These are phyloP conservation scores for Steccherinum ochraceum DNA, from an alignment of 768 basidiomycete species.

Conservation along the genomic window DNA sequence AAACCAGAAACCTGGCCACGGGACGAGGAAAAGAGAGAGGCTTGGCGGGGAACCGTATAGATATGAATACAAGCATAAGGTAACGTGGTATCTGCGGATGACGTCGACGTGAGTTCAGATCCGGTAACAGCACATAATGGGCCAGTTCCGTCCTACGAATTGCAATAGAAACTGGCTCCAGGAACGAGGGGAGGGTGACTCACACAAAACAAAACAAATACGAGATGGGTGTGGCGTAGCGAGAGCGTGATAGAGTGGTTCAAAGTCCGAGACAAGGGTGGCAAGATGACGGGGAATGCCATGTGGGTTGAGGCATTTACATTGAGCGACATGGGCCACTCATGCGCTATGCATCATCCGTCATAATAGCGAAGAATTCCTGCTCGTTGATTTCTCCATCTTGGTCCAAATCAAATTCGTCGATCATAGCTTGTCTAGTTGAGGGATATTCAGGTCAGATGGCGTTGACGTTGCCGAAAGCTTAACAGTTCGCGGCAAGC, in stretches of 20 bases:
- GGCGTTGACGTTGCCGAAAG: too few relatives aligned
- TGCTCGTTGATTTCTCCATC: slow-evolving; percentile 96
- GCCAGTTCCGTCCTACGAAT: neutral
- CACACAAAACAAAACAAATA: neutral
- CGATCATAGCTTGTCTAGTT: slow-evolving; percentile 97
- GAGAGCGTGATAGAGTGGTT: too few relatives aligned
- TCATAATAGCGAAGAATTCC: slow-evolving; percentile 97
- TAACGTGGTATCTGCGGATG: neutral
- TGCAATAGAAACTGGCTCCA: neutral
- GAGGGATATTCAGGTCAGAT: too few relatives aligned
- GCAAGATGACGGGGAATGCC: too few relatives aligned
- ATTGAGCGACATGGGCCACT: neutral
- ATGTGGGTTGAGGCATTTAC: too few relatives aligned
- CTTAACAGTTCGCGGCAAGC: neutral
- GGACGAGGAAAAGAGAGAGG: too few relatives aligned
- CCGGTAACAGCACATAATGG: too few relatives aligned
- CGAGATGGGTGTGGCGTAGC: neutral
- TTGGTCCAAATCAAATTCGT: slow-evolving; percentile 98
- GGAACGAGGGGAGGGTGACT: neutral
- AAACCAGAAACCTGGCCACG: too few relatives aligned
- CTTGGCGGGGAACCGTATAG: neutral
- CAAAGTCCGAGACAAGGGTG: too few relatives aligned
- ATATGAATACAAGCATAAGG: neutral
- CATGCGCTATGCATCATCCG: slow-evolving; percentile 64
- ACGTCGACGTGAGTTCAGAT: too few relatives aligned